Percentiles rank a stretch among this genome's conserved stretches.
These are phyloP conservation scores for Protomyces pachydermus DNA, from an alignment of 1,139 yeast genomes.

Conservation along the genomic window DNA sequence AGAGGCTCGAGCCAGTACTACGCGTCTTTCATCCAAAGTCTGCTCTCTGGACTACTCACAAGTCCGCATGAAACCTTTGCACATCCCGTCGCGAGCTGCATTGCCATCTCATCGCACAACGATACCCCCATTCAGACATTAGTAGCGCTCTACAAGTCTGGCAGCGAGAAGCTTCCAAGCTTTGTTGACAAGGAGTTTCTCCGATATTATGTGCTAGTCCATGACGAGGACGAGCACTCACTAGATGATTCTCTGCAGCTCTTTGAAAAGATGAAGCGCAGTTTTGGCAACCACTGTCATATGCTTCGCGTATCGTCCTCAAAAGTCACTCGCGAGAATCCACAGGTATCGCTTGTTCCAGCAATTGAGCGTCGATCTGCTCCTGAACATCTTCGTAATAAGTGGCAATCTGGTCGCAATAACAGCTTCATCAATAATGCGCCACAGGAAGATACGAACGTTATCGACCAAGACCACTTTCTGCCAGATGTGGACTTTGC, in stretches of 20 bases:
- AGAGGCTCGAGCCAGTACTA: slow-evolving; percentile 12
- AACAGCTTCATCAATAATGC: slow-evolving; percentile 8
- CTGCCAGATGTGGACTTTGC: slow-evolving; percentile 40
- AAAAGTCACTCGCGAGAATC: slow-evolving; percentile 5
- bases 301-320: slow-evolving; percentile 13
- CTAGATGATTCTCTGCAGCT: slow-evolving; percentile 34
- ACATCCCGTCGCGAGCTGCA: slow-evolving; percentile 77
- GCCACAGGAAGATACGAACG: background rate
- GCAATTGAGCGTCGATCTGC: slow-evolving; percentile 30
- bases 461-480: slow-evolving; percentile 5
- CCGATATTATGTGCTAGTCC: slow-evolving; percentile 41
- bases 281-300: slow-evolving; percentile 36
- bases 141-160: slow-evolving; percentile 39
- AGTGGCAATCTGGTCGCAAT: slow-evolving; percentile 14
- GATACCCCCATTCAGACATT: slow-evolving; percentile 51
- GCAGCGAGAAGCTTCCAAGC: slow-evolving; percentile 38
- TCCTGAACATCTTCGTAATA: slow-evolving; percentile 28
- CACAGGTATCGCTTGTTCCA: slow-evolving; percentile 16
- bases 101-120: slow-evolving; percentile 52
- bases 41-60: slow-evolving; percentile 57
- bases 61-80: slow-evolving; percentile 84
- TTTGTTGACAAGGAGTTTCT: slow-evolving; percentile 41
- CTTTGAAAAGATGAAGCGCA: slow-evolving; percentile 33
- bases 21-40: slow-evolving; percentile 48
- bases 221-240: slow-evolving; percentile 40